phyloP scores from a whole-genome alignment of 495 filamentous ascomycete genomes.

The Staphylotrichum tortipilum region DNA sequence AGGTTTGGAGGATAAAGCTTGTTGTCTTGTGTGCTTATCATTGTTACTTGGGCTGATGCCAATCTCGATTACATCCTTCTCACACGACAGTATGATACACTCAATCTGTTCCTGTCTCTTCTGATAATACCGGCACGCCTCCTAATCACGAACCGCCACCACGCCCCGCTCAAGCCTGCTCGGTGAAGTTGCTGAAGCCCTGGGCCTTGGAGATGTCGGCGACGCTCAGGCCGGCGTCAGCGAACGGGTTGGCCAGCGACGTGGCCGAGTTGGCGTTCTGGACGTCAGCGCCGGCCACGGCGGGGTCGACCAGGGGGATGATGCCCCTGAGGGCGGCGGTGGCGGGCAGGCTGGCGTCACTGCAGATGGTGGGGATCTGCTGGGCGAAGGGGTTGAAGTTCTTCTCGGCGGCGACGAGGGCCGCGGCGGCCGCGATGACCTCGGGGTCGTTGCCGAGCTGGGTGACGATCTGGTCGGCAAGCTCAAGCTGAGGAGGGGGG shows the following conservation, averaged over 20 bases:
- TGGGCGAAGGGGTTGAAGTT: conserved; percentile 58
- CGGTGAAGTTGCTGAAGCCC: conserved; percentile 49
- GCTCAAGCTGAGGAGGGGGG: conserved; percentile 35
- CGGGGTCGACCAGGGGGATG: conserved; percentile 51
- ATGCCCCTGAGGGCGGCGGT: conserved; percentile 49
- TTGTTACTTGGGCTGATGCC: too few species aligned
- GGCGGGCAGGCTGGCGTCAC: conserved; percentile 45
- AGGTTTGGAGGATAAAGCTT: too few species aligned
- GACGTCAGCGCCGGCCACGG: conserved; percentile 41
- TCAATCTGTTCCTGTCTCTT: too few species aligned
- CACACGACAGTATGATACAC: too few species aligned
- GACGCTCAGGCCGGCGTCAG: conserved; percentile 43
- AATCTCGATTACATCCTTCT: too few species aligned
- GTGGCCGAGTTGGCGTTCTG: conserved; percentile 46
- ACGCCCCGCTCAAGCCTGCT: conserved; percentile 18
- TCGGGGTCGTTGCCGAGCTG: conserved; percentile 42
- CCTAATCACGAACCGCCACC: background rate
- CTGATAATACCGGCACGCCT: too few species aligned
- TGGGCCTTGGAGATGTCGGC: conserved; percentile 44
- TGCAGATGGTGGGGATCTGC: conserved; percentile 48
- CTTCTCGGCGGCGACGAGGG: conserved; percentile 57
- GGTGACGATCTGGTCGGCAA: conserved; percentile 49
- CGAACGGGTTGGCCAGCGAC: conserved; percentile 39
- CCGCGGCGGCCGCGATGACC: conserved; percentile 49
- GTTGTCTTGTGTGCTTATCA: too few species aligned